phyloP scores from a whole-genome alignment of 2,329 filamentous ascomycete species.

The Nigrograna mackinnonii region DNA sequence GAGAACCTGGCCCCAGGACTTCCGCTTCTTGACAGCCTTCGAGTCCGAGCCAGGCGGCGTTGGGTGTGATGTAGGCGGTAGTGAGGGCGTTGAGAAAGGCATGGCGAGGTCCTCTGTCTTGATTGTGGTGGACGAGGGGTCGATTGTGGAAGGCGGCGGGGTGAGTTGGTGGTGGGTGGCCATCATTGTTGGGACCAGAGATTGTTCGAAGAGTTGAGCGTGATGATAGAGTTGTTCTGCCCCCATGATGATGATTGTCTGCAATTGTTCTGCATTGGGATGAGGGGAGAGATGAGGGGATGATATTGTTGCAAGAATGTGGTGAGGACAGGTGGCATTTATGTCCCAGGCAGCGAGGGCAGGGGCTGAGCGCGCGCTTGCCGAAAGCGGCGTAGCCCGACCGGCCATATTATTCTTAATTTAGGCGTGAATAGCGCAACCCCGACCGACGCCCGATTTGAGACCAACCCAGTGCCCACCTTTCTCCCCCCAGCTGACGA shows the following conservation, averaged over 20 bases:
- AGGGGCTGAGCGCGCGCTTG: slow-evolving; percentile 16
- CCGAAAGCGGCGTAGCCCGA: slow-evolving; percentile 14
- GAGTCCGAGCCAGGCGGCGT: slow-evolving; percentile 20
- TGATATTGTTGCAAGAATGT: slow-evolving; percentile 25
- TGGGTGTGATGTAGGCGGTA: slow-evolving; percentile 12
- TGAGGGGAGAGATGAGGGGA: slow-evolving; percentile 28
- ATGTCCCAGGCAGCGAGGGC: slow-evolving; percentile 29
- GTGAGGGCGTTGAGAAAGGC: slow-evolving; percentile 23
- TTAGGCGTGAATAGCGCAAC: slow-evolving; percentile 21
- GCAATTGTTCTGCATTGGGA: slow-evolving; percentile 20
- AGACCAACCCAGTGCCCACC: slow-evolving; percentile 1
- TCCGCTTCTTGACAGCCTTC: slow-evolving; percentile 86
- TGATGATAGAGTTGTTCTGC: slow-evolving; percentile 29
- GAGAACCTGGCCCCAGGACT: slow-evolving; percentile 97
- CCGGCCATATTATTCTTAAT: slow-evolving; percentile 16
- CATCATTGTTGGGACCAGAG: slow-evolving; percentile 17
- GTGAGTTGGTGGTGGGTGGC: slow-evolving; percentile 18
- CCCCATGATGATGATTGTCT: slow-evolving; percentile 29
- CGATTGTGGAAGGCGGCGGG: slow-evolving; percentile 21
- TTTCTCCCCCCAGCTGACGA: no score
- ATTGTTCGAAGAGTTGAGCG: slow-evolving; percentile 17
- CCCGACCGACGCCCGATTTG: slow-evolving; percentile 8
- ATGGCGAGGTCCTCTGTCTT: slow-evolving; percentile 46
- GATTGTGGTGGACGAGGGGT: slow-evolving; percentile 35
- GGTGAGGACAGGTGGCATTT: slow-evolving; percentile 40